Base-by-base conservation (phyloP, 495 filamentous ascomycete genomes). In the Penicillium daleae region DNA sequence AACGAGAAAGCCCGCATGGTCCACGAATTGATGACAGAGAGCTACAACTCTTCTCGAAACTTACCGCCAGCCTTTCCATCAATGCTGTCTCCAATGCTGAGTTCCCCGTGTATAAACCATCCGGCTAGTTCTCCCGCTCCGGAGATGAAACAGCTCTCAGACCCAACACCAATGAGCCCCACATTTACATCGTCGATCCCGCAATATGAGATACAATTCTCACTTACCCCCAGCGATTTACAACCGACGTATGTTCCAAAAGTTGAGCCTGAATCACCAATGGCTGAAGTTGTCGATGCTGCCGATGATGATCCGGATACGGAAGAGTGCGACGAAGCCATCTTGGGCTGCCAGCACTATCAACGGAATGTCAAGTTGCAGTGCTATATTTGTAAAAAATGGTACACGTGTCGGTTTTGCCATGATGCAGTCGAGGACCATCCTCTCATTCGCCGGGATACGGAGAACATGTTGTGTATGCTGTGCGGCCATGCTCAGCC, bases 391-490 rank as follows among this genome's bases (percentile, higher is more conserved):
- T 99, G 95, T 78, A 86, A 87, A 67, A 87, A 83, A 63, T 99
- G 96, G 96, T 93, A 97, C 67, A 92, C 96, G 0, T 99, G 95
- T 68, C 89, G 95, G 22, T 89, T 97, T 72, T 99, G 95, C 72
- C 95, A 99, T 72, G 93, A 99, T 66, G 88, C 86, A 46, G 84
- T 82, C 24, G 91, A 97, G 72, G 88, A 92, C 68, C 95, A 99
- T 76, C 80, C 77, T 67, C 81, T 99, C 58, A 85, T 90, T 68
- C 87, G 95, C 49, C 86, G 85, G 53, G 89, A 90, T 62, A 98
- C 93, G 27, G 89, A 90, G 75, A 89, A 97, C 72, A 99, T 99
- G 95, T 82, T 98, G 22, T 99, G 95, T 78, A 99, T 99, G 95
- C 82, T 93, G 31, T 99, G 95, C 77, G 88, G 88, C 12, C 88